Conservation (phyloP, 2,329 filamentous ascomycete genomes). For the Trichoderma atroviride region DNA sequence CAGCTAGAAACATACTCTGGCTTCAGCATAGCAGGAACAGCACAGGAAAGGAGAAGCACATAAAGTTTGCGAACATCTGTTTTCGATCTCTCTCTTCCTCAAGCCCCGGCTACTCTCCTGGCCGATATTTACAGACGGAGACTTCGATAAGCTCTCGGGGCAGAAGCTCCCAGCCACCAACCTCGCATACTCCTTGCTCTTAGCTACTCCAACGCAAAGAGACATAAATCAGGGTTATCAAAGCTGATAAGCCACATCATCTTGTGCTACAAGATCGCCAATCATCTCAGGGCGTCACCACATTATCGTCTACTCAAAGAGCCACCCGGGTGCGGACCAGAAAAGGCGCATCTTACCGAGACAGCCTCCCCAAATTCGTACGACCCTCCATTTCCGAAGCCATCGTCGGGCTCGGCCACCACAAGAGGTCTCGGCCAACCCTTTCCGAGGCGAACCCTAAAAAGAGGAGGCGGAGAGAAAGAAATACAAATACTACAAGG, state of each 20-base stretch:
- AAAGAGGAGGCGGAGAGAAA: not conserved
- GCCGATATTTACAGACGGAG: not conserved
- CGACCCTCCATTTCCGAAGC: conserved; percentile 22
- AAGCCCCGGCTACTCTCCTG: not conserved
- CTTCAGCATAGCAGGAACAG: not conserved
- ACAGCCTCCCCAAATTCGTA: conserved; percentile 27
- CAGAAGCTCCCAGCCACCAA: not conserved
- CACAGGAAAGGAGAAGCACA: not conserved
- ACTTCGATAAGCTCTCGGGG: not conserved
- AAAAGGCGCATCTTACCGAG: conserved; percentile 32
- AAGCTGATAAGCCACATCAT: conserved; percentile 19
- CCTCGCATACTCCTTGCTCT: not conserved
- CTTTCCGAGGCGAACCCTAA: not conserved
- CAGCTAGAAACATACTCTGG: not conserved
- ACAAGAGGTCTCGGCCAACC: conserved; percentile 10
- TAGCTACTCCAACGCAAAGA: not conserved
- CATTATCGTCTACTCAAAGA: not conserved
- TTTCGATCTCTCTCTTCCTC: not conserved
- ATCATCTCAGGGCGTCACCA: conserved; percentile 1
- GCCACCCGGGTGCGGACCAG: conserved; percentile 1
- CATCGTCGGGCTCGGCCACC: conserved; percentile 17
- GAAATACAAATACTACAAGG: not conserved
- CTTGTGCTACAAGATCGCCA: not conserved
- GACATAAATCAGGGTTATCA: not conserved
- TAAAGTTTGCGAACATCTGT: not conserved